Percentiles rank a stretch among this genome's conserved stretches.
Evolutionary conservation across 139 green algal species (phyloP).

Genomic region (Chlorella sp.): DNA sequence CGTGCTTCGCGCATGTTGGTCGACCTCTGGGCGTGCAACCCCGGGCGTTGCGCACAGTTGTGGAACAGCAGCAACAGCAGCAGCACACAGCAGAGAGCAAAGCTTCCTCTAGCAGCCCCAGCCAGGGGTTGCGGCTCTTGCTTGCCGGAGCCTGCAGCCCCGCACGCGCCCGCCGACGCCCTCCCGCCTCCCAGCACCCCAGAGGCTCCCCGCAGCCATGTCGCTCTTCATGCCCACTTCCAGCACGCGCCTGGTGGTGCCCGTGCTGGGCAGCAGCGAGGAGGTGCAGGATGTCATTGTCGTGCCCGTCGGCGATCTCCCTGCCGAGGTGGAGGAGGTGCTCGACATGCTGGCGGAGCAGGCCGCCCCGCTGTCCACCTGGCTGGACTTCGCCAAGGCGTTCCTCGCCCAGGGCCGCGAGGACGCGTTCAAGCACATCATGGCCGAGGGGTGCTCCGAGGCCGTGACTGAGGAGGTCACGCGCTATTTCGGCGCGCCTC

Average conservation of each 20-base stretch:
- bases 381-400: constrained; percentile 64
- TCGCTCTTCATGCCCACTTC: no score
- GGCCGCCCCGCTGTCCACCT: constrained; percentile 55
- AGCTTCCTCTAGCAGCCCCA: no score
- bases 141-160: no score
- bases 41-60: no score
- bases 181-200: no score
- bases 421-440: constrained; percentile 27
- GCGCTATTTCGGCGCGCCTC: constrained; percentile 27
- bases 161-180: no score
- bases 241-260: background rate
- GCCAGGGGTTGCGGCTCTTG: no score
- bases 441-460: constrained; percentile 13
- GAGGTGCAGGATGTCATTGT: background rate
- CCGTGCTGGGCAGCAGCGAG: background rate
- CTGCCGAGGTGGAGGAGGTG: constrained; percentile 51
- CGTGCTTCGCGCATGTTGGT: no score
- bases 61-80: no score
- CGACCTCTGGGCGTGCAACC: no score
- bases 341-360: constrained; percentile 63
- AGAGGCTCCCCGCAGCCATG: no score
- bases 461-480: constrained; percentile 28
- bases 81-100: no score
- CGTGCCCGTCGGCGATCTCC: constrained; percentile 23
- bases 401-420: constrained; percentile 50